Percentiles rank a stretch among this genome's conserved stretches.
Evolutionary conservation across 2,329 filamentous ascomycete species (phyloP).

Genomic region (Microcera coccophila): DNA sequence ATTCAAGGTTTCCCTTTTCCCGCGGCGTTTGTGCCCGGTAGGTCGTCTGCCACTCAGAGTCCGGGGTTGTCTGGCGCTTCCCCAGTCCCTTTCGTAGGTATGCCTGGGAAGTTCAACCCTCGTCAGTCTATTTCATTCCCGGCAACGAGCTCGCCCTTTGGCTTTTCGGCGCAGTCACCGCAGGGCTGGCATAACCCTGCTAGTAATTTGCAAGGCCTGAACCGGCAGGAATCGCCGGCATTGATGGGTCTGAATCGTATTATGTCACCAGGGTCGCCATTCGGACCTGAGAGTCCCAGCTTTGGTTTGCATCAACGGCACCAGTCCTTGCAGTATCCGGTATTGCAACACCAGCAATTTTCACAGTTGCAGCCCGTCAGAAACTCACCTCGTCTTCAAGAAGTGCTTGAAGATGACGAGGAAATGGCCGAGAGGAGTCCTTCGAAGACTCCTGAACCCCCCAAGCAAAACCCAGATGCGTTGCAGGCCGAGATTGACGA

Average conservation of each 20-base stretch:
- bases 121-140: constrained; percentile 69
- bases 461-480: constrained; percentile 56
- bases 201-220: constrained; percentile 50
- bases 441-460: constrained; percentile 52
- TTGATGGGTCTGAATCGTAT: constrained; percentile 47
- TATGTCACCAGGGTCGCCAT: constrained; percentile 62
- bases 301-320: constrained; percentile 52
- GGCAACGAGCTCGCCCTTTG: constrained; percentile 62
- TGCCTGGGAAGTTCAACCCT: constrained; percentile 59
- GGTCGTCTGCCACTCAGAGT: constrained; percentile 58
- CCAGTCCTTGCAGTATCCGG: constrained; percentile 56
- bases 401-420: constrained; percentile 71
- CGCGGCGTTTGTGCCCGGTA: constrained; percentile 56
- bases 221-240: constrained; percentile 62
- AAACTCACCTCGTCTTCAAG: constrained; percentile 61
- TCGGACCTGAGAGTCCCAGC: constrained; percentile 49
- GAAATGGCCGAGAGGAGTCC: constrained; percentile 51
- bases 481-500: constrained; percentile 83
- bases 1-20: constrained; percentile 56
- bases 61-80: constrained; percentile 64
- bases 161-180: constrained; percentile 59
- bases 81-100: constrained; percentile 64
- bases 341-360: constrained; percentile 55
- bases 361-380: constrained; percentile 51
- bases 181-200: constrained; percentile 56